These are phyloP conservation scores for Trypanosoma lewisi DNA, from an alignment of 208 protist species.

Conservation along the genomic window DNA sequence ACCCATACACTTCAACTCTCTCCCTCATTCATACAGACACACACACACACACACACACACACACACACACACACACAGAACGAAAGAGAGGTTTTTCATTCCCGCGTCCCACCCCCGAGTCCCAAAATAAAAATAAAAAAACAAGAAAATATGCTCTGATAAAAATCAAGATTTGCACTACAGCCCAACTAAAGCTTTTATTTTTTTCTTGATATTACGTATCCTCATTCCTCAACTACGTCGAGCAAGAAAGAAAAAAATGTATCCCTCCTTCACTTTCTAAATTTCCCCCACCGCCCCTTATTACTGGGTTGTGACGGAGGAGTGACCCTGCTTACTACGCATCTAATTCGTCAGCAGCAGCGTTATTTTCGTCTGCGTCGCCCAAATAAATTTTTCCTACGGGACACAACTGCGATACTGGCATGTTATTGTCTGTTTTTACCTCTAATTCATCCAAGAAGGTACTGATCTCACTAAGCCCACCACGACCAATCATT, in stretches of 20 bases:
- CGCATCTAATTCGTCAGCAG: constrained; percentile 54
- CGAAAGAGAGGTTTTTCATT: too few species aligned
- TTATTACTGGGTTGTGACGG: constrained; percentile 10
- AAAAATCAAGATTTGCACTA: too few species aligned
- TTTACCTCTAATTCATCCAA: constrained; percentile 90
- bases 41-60: too few species aligned
- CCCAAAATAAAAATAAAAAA: too few species aligned
- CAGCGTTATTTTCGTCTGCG: constrained; percentile 82
- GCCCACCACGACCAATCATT: constrained; percentile 93
- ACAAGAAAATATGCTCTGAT: too few species aligned
- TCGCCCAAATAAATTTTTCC: constrained; percentile 78
- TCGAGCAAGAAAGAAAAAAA: constrained; percentile 22
- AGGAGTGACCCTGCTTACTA: constrained; percentile 19
- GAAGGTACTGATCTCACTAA: constrained; percentile 93
- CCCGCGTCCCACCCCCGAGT: too few species aligned
- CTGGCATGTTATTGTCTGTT: constrained; percentile 88
- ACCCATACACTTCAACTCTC: too few species aligned
- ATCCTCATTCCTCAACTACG: too few species aligned
- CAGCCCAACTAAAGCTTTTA: too few species aligned
- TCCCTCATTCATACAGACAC: too few species aligned
- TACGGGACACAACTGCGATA: constrained; percentile 87
- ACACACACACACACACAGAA: too few species aligned
- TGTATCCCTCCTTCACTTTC: constrained; percentile 3
- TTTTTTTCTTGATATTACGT: too few species aligned
- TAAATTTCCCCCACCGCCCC: not conserved